Evolutionary conservation across 2,329 filamentous ascomycete genomes (phyloP), one percentile per base, ranked within the genome.

Genomic region (Fusarium paranaense): DNA sequence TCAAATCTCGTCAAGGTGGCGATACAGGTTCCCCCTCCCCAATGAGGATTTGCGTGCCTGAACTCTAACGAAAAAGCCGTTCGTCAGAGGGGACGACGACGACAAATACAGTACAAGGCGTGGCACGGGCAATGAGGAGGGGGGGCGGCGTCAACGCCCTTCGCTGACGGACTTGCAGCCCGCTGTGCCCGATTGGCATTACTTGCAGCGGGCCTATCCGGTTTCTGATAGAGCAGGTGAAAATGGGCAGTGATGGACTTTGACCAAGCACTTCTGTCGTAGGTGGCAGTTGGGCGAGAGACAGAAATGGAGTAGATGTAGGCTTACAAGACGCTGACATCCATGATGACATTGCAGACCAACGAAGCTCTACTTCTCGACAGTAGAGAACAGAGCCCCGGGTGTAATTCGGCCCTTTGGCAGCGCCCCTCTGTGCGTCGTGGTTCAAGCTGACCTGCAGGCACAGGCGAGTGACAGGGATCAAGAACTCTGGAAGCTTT

Each of bases 171-270:
- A 67, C 37, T 38, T 59, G 45, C 52, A 69, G 33, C 59, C 52
- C 74, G 72, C 78, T 69, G 76, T 73, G 70, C 78, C 79, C 60
- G 70, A 77, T 80, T 78, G 57, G 76, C 66, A 71, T 72, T 69
- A 66, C 73, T 69, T 78, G 78, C 79, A 79, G 77, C 79, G 77
- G 76, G 70, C 73, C 76, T 74, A 75, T 75, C 78, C 77, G 78
- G 71, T 62, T 62, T 52, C 27, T 52, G 62, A 69, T 52, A 61
- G 65, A 70, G 25, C 42, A 6, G 14, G 20, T 25, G 40, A 45
- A 45, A 45, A 16, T 25, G 42, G 42, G 62, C 45, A 25, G 47
- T 38, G 35, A 56, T 18, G 47, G 10, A n/a, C 47, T 14, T 42
- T 40, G 18, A 40, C 37, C 18, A 40, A 40, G 37, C 37, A 50